phyloP scores from a whole-genome alignment of 345 rosid genomes.

The Eucalyptus sp. region DNA sequence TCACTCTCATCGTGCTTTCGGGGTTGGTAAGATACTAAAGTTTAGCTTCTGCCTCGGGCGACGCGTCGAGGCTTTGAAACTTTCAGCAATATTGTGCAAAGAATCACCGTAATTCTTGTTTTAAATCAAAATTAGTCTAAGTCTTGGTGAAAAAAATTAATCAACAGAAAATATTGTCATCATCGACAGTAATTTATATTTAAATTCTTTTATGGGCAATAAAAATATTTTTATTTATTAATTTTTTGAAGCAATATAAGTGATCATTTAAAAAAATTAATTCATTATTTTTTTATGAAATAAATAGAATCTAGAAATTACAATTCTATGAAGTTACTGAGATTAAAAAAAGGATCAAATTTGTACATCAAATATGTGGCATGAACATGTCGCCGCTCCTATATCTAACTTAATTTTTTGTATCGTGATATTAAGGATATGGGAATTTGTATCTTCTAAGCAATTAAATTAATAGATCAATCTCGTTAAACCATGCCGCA shows the following conservation, averaged over 20 bases:
- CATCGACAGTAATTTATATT: not conserved
- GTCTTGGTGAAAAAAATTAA: not conserved
- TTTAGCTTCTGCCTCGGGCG: not conserved
- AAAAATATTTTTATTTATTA: not conserved
- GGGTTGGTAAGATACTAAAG: not conserved
- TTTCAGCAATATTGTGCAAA: not conserved
- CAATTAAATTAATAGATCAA: not conserved
- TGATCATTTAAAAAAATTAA: rapidly evolving
- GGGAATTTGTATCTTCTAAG: not conserved
- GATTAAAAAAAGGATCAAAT: not conserved
- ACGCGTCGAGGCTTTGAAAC: not conserved
- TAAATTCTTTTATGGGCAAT: not conserved
- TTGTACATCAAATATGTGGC: not conserved
- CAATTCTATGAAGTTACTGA: not conserved
- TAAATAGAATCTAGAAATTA: rapidly evolving
- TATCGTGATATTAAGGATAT: not conserved
- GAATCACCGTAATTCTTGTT: not conserved
- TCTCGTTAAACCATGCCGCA: rapidly evolving
- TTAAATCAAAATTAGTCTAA: not conserved
- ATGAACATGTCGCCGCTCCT: not conserved
- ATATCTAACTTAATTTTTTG: not conserved
- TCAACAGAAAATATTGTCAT: not conserved
- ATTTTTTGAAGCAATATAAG: not conserved
- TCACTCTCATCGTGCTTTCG: not conserved
- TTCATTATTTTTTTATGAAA: rapidly evolving